These are phyloP conservation scores for Ustilago shanxiensis DNA, from an alignment of 1,284 basidiomycete species.

Conservation along the genomic window DNA sequence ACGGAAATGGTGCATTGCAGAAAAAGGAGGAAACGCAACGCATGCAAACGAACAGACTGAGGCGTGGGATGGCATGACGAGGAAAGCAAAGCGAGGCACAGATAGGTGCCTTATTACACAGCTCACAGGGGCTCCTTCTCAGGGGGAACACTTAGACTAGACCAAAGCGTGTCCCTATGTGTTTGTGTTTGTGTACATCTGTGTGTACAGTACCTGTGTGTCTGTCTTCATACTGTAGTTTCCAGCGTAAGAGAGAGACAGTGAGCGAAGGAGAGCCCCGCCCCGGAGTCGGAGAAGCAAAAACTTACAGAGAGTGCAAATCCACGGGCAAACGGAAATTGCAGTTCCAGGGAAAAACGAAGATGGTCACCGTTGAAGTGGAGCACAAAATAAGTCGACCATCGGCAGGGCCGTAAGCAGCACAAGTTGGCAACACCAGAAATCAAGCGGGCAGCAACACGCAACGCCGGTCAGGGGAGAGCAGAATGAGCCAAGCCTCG, in stretches of 20 bases:
- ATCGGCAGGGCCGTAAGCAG: slow-evolving; percentile 3
- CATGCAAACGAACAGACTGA: not conserved
- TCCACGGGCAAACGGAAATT: not conserved
- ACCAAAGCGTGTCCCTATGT: too few species aligned
- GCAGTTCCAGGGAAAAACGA: not conserved
- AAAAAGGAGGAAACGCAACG: not conserved
- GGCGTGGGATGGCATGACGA: not conserved
- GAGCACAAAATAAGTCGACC: not conserved
- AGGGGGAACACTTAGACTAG: not conserved
- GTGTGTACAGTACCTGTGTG: too few species aligned
- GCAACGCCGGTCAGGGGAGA: too few species aligned
- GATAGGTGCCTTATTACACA: not conserved
- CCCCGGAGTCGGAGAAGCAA: slow-evolving; percentile 4
- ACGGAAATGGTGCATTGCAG: slow-evolving; percentile 10
- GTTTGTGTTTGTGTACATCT: too few species aligned
- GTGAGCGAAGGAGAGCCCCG: not conserved
- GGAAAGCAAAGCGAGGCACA: not conserved
- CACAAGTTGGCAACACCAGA: not conserved
- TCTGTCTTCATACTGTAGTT: not conserved
- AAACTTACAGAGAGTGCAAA: not conserved
- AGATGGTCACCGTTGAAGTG: not conserved
- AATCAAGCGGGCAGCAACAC: not conserved
- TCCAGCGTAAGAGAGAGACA: too few species aligned
- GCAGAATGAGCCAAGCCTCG: not conserved
- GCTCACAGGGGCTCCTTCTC: not conserved